Conservation (phyloP, 2,329 filamentous ascomycete genomes). For the Paraphoma sp. region DNA sequence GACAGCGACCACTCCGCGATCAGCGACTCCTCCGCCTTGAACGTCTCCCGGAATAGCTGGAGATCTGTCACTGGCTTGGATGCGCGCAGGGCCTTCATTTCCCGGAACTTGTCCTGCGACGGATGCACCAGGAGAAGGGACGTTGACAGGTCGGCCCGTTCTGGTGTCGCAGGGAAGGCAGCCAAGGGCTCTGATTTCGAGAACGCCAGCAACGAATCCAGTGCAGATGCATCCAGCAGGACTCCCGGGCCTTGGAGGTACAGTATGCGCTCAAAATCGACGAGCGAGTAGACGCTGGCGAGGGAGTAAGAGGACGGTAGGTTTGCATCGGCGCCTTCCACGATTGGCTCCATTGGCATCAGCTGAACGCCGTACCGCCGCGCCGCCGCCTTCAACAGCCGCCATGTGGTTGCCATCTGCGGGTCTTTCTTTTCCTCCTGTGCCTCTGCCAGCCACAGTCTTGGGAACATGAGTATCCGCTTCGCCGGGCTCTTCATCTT, state of each 20-base stretch:
- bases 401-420: conserved; percentile 52
- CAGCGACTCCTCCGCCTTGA: conserved; percentile 39
- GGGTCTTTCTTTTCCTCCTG: conserved; percentile 49
- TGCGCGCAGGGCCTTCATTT: conserved; percentile 37
- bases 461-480: conserved; percentile 55
- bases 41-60: conserved; percentile 42
- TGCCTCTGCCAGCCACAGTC: conserved; percentile 40
- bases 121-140: conserved; percentile 49
- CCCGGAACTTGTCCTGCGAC: conserved; percentile 38
- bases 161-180: conserved; percentile 41
- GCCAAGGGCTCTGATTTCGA: conserved; percentile 45
- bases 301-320: conserved; percentile 51
- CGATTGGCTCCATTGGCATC: conserved; percentile 51
- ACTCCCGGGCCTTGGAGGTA: conserved; percentile 54
- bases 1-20: conserved; percentile 48
- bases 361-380: conserved; percentile 55
- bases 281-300: conserved; percentile 53
- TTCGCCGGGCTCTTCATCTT: conserved; percentile 54
- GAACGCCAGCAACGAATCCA: conserved; percentile 54
- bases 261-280: conserved; percentile 54
- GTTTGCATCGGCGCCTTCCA: conserved; percentile 41
- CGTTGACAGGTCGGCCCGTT: conserved; percentile 39
- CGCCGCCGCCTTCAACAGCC: conserved; percentile 54
- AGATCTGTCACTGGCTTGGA: conserved; percentile 36
- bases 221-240: conserved; percentile 53